phyloP scores from a whole-genome alignment of 163 green algal species.

The Chlorella variabilis region DNA sequence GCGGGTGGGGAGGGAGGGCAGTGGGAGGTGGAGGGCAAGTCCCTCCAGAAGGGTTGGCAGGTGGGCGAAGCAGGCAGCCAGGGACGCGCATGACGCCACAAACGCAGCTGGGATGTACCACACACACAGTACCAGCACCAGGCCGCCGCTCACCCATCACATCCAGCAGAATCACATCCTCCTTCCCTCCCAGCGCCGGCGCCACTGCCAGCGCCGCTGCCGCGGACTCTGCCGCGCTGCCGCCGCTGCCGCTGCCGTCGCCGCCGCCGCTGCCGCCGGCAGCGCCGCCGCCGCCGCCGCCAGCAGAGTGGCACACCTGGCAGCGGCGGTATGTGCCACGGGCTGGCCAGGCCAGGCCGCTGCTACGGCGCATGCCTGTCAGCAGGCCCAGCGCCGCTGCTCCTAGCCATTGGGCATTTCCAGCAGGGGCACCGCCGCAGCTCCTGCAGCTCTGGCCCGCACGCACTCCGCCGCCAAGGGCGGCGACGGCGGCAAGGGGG shows the following conservation, averaged over 20 bases:
- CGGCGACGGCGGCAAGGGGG: background rate
- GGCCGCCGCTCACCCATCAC: constrained; percentile 69
- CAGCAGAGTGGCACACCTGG: background rate
- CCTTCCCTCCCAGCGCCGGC: background rate
- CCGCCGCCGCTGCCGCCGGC: background rate
- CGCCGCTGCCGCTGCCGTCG: background rate
- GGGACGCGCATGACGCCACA: background rate
- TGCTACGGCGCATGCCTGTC: background rate
- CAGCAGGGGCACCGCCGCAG: background rate
- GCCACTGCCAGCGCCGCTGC: constrained; percentile 24
- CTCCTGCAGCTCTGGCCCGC: too few species aligned
- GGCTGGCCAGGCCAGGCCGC: background rate
- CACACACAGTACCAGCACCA: too few species aligned
- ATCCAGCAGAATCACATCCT: constrained; percentile 83
- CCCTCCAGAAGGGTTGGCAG: too few species aligned
- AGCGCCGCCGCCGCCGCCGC: background rate
- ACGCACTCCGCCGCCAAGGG: background rate
- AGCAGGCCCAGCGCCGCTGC: background rate
- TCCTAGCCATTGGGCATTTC: background rate
- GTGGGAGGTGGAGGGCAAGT: too few species aligned
- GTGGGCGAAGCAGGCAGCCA: too few species aligned
- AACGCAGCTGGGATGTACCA: too few species aligned
- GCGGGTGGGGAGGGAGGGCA: too few species aligned
- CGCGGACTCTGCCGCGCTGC: background rate
- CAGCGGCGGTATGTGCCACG: background rate